Evolutionary conservation across 257 asterid genomes (phyloP), one percentile per base, ranked within the genome.

Genomic region (Coffea eugenioides): DNA sequence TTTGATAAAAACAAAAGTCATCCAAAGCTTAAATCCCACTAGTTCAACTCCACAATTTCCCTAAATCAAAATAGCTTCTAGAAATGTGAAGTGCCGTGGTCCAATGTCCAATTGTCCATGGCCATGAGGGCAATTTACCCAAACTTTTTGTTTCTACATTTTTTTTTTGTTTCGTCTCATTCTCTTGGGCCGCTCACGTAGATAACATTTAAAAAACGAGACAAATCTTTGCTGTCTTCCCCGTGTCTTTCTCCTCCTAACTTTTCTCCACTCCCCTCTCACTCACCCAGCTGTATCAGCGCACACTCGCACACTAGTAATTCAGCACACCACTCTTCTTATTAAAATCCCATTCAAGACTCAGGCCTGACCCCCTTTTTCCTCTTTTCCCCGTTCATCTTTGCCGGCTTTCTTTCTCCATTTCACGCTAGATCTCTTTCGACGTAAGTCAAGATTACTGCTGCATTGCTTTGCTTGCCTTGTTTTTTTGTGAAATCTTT

Each of bases 391-490:
- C 43, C 12, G 7, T 1, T 25, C 39, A 71, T 31, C 14, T 76
- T 27, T 5, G 31, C 61, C 62, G 46, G 31, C 72, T 49, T 69
- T 12, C 20, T 76, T 48, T 39, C 43, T 39, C 43, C 43, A 2
- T 13, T 67, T 67, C 3, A 31, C 48, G 71, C 49, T 62, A 62
- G 79, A 76, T 76, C 79, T 18, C 79, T 76, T 75, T 23, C 27
- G 25, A 10, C 43, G 79, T 76, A 76, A 76, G 79, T 43, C 5
- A 75, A 64, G 16, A 56, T 56, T 16, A 56, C 18, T 56, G 36
- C 71, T 65, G 71, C 72, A 62, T 62, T 76, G 72, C 62, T 76
- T 76, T 41, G 3, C 5, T 62, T 41, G 41, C 45, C 64, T 57
- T 54, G 21, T 43, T 18, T 27, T 16, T n/a, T 15, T 43, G 2